These are phyloP conservation scores for Solanum chmielewskii DNA, from an alignment of 257 asterid genomes.

Conservation along the genomic window DNA sequence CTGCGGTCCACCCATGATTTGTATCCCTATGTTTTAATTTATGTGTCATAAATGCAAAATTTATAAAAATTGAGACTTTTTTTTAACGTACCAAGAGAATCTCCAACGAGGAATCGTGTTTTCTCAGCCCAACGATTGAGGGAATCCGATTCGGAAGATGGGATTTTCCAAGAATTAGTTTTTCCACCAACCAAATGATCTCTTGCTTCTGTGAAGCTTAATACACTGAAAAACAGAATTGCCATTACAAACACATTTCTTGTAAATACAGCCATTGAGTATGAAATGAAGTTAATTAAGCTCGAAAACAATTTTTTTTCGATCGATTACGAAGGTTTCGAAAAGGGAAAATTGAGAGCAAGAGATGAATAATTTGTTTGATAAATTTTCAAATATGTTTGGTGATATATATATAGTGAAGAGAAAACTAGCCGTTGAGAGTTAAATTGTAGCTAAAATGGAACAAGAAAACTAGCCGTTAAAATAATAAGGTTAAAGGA, in stretches of 20 bases:
- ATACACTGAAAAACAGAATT: background rate
- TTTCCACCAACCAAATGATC: conserved; percentile 54
- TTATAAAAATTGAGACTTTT: background rate
- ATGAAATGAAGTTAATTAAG: background rate
- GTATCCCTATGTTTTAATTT: background rate
- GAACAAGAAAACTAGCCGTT: background rate
- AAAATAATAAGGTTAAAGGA: background rate
- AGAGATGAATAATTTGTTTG: background rate
- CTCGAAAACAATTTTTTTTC: background rate
- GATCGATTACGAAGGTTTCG: background rate
- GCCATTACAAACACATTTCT: background rate
- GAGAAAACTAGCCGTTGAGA: conserved; percentile 2
- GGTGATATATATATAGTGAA: background rate
- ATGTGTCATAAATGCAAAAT: background rate
- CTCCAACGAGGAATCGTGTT: conserved; percentile 57
- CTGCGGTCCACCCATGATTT: no score
- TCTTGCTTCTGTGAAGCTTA: conserved; percentile 43
- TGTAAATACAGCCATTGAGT: conserved; percentile 13
- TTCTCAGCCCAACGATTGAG: conserved; percentile 67
- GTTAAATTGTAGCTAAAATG: background rate
- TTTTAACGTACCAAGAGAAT: conserved; percentile 40
- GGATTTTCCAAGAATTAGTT: conserved; percentile 46
- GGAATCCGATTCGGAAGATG: conserved; percentile 33
- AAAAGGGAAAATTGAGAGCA: no score
- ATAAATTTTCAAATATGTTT: background rate